Base-by-base conservation (phyloP, 2,329 filamentous ascomycete species). In the Colletotrichum sansevieriae region DNA sequence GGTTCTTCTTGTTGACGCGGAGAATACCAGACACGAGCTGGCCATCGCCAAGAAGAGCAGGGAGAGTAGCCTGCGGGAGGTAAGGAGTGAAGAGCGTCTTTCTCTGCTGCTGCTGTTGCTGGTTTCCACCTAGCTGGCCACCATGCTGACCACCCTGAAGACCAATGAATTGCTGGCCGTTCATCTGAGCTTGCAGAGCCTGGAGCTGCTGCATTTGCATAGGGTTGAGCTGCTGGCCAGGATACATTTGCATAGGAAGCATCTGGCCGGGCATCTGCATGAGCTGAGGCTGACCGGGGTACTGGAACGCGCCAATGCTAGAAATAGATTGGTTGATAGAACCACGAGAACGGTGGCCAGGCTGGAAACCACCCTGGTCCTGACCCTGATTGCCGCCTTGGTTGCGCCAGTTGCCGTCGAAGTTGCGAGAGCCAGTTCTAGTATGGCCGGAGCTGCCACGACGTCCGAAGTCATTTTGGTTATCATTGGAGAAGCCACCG, bases 31-130 rank as follows among this genome's bases (percentile, higher is more conserved):
- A 95, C 63, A 99, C 96, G 66, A 99, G 91, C 80, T 97, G 94
- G 18, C 96, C 96, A 76, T 98, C 94, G 70, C 90, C 91, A 66
- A 98, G 88, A 44, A 99, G 88, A 58, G 95, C 95, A 67, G 96
- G 96, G 20, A 99, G 86, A 67, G 92, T 97, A 7, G 95, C 95
- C 79, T 99, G 96, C 15, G 96, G 95, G 58, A 99, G 88, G 76
- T 99, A 99, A 71, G 96, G 96, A 74, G 96, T 98, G 83, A 99
- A 99, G 22, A 99, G 88, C 1, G 96, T 99, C 87, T 99, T 99
- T 78, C 96, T 91, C 83, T 97, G 95, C 78, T 97, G 94, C 76
- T 96, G 92, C 71, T 92, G 90, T 73, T 95, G 92, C 71, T 91
- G 89, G 73, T 90, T 87, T 76, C 85, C 90, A 78, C 83, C 89